These are phyloP conservation scores for Eragrostis curvula DNA, from an alignment of 176 grass and related monocot species.

Conservation along the genomic window DNA sequence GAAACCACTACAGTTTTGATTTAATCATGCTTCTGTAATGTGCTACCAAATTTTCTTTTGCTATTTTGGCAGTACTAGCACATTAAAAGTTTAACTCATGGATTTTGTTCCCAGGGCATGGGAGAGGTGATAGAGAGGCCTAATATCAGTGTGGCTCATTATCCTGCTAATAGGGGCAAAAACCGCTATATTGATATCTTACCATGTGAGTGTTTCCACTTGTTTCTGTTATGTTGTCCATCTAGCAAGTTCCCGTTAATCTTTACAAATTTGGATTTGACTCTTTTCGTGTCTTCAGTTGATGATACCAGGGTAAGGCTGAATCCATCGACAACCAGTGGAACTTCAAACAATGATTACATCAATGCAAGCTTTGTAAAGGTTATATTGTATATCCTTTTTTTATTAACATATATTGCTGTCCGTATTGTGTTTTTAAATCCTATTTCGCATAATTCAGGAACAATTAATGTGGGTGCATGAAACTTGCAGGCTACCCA, in stretches of 20 bases:
- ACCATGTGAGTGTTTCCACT: slow-evolving; percentile 66
- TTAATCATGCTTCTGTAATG: too few species aligned
- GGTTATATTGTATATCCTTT: slow-evolving; percentile 39
- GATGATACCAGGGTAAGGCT: slow-evolving; percentile 71
- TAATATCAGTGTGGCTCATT: slow-evolving; percentile 48
- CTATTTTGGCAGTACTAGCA: slow-evolving; percentile 2
- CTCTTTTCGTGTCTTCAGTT: slow-evolving; percentile 53
- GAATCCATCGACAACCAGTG: slow-evolving; percentile 41
- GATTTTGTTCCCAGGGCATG: too few species aligned
- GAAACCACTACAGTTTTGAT: too few species aligned
- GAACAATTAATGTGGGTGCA: slow-evolving; percentile 11
- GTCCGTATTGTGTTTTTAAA: slow-evolving; percentile 11
- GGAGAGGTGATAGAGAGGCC: slow-evolving; percentile 28
- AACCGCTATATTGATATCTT: slow-evolving; percentile 89
- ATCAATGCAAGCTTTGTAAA: slow-evolving; percentile 94
- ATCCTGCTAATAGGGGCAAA: slow-evolving; percentile 64
- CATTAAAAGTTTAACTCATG: not conserved
- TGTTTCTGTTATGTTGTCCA: slow-evolving; percentile 3
- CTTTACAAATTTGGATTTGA: slow-evolving; percentile 15
- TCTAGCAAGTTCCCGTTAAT: not conserved
- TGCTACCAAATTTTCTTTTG: not conserved
- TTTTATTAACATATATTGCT: not conserved
- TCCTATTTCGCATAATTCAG: not conserved
- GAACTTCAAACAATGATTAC: slow-evolving; percentile 48
- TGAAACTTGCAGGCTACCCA: slow-evolving; percentile 45